These are phyloP conservation scores for Solanum aculeatissimum DNA, from an alignment of 305 asterid species.

Conservation along the genomic window DNA sequence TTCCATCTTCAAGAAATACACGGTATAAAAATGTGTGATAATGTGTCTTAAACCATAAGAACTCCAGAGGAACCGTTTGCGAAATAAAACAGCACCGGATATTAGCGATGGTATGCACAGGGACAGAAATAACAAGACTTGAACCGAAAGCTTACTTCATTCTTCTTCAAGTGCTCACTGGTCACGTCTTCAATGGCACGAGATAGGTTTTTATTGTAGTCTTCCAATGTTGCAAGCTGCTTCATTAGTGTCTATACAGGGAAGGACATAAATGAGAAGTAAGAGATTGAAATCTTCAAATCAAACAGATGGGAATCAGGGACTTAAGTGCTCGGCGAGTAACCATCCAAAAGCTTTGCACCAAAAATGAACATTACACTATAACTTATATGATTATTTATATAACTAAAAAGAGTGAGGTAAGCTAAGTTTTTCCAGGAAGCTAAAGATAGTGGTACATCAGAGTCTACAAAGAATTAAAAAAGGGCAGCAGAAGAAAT, in stretches of 20 bases:
- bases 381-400: background rate
- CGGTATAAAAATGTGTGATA: background rate
- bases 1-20: background rate
- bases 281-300: background rate
- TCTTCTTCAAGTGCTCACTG: slow-evolving; percentile 89
- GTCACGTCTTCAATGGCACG: slow-evolving; percentile 91
- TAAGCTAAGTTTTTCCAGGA: background rate
- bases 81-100: background rate
- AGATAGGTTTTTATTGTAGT: slow-evolving; percentile 78
- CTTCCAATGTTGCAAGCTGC: slow-evolving; percentile 95
- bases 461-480: background rate
- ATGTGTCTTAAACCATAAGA: background rate
- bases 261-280: background rate
- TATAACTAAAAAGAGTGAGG: background rate
- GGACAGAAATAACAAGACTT: background rate
- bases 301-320: background rate
- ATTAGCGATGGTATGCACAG: background rate
- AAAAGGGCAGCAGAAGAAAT: background rate
- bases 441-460: background rate
- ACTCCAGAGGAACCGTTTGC: background rate
- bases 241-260: slow-evolving; percentile 62
- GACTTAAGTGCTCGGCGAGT: background rate
- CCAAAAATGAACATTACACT: background rate
- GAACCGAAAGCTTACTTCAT: slow-evolving; percentile 38
- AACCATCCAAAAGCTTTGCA: background rate